phyloP scores from a whole-genome alignment of 2,329 filamentous ascomycete genomes.

The Penicillium sp. region DNA sequence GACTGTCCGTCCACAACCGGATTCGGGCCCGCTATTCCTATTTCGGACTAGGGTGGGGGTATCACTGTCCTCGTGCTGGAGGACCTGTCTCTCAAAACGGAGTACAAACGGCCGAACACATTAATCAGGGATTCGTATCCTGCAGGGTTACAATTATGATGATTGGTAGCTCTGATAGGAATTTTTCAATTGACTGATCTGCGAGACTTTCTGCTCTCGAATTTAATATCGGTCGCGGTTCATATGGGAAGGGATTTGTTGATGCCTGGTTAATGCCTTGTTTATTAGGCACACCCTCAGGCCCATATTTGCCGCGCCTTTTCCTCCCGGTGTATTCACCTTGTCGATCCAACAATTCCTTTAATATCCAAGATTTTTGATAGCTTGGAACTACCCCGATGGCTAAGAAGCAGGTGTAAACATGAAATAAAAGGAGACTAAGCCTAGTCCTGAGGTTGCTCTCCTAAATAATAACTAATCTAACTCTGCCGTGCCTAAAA shows the following conservation, averaged over 20 bases:
- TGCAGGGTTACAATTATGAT: background rate
- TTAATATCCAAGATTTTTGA: background rate
- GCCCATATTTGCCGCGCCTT: too few relatives aligned
- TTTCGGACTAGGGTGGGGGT: conserved; percentile 41
- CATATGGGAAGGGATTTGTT: background rate
- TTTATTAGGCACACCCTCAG: background rate
- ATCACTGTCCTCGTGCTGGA: background rate
- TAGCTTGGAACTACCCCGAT: too few relatives aligned
- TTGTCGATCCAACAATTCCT: background rate
- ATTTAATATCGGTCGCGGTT: background rate
- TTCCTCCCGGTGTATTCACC: too few relatives aligned
- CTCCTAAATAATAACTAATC: background rate
- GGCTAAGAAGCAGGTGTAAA: background rate
- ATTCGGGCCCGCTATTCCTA: conserved; percentile 24
- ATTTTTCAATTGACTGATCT: background rate
- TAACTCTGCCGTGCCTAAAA: too few relatives aligned
- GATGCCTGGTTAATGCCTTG: background rate
- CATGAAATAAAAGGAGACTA: background rate
- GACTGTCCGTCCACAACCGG: conserved; percentile 26
- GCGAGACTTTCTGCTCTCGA: background rate
- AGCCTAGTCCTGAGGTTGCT: background rate
- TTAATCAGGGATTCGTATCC: background rate
- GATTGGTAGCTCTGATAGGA: background rate
- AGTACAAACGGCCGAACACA: background rate
- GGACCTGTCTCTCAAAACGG: background rate